A percentile compares a stretch with the other conserved stretches of the same genome.
Evolutionary conservation across 2,329 filamentous ascomycete species (phyloP).

Genomic region (Paramyrothecium roridum): DNA sequence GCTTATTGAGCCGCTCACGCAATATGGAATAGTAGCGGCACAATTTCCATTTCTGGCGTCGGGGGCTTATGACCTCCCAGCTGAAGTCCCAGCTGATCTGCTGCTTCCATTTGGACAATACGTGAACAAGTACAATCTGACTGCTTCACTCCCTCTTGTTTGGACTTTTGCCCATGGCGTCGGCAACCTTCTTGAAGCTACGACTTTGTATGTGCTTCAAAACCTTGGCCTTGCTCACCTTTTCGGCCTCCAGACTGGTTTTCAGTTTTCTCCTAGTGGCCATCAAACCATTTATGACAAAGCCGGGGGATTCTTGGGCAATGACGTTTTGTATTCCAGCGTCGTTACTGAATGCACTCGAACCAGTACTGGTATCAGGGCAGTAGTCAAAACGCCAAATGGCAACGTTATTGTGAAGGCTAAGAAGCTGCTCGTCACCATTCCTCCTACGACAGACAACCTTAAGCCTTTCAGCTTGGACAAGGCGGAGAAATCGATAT

Average conservation of each 20-base stretch:
- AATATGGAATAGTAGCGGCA: neutral
- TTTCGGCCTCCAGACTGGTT: neutral
- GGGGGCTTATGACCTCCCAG: too few species aligned
- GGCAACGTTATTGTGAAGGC: neutral
- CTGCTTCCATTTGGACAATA: neutral
- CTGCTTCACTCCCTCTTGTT: neutral
- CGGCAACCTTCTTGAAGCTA: neutral
- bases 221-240: neutral
- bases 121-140: neutral
- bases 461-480: neutral
- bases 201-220: neutral
- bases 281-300: neutral
- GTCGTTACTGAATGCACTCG: neutral
- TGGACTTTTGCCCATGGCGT: neutral
- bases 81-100: neutral
- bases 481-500: neutral
- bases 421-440: neutral
- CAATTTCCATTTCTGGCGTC: neutral
- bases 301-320: neutral
- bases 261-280: neutral
- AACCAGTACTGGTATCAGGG: neutral
- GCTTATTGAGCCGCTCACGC: neutral
- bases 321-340: neutral
- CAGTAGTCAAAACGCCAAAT: neutral
- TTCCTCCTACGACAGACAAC: neutral